Conservation (phyloP, 2,329 filamentous ascomycete genomes). For the Fusarium cicatricum region DNA sequence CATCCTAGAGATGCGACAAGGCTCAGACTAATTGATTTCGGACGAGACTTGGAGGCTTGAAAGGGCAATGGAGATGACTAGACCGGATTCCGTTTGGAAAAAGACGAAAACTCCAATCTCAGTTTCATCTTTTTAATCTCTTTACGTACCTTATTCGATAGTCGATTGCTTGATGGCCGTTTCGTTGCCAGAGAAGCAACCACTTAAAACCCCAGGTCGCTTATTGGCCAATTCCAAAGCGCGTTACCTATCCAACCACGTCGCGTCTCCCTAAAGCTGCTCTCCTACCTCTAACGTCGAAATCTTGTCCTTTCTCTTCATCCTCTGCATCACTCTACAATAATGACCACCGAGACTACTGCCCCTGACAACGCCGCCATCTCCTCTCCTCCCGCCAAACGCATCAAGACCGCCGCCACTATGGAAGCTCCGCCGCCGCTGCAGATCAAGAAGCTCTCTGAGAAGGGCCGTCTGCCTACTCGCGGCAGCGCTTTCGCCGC, state of each 20-base stretch:
- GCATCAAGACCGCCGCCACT: slow-evolving; percentile 69
- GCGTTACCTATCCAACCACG: slow-evolving; percentile 40
- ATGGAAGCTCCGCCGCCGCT: slow-evolving; percentile 66
- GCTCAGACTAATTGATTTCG: slow-evolving; percentile 70
- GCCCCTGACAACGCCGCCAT: slow-evolving; percentile 58
- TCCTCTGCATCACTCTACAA: slow-evolving; percentile 4
- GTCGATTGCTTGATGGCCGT: background rate
- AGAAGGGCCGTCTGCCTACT: slow-evolving; percentile 81
- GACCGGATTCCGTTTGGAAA: background rate
- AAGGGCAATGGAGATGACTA: background rate
- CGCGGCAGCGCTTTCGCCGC: slow-evolving; percentile 88
- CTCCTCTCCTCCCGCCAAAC: slow-evolving; percentile 80
- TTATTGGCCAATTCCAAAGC: slow-evolving; percentile 43
- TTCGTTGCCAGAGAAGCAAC: slow-evolving; percentile 27
- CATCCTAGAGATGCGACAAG: slow-evolving; percentile 69
- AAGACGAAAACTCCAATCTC: background rate
- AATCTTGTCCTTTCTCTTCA: slow-evolving; percentile 38
- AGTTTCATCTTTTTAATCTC: background rate
- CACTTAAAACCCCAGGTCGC: slow-evolving; percentile 26
- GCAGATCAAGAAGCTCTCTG: slow-evolving; percentile 76
- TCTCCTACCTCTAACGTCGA: slow-evolving; percentile 9
- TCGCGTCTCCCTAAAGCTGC: slow-evolving; percentile 41
- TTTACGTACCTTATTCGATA: background rate
- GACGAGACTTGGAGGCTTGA: slow-evolving; percentile 67
- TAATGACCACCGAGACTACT: slow-evolving; percentile 38